These are phyloP conservation scores for Pseudocercospora fuligena DNA, from an alignment of 2,329 filamentous ascomycete genomes.

Conservation along the genomic window DNA sequence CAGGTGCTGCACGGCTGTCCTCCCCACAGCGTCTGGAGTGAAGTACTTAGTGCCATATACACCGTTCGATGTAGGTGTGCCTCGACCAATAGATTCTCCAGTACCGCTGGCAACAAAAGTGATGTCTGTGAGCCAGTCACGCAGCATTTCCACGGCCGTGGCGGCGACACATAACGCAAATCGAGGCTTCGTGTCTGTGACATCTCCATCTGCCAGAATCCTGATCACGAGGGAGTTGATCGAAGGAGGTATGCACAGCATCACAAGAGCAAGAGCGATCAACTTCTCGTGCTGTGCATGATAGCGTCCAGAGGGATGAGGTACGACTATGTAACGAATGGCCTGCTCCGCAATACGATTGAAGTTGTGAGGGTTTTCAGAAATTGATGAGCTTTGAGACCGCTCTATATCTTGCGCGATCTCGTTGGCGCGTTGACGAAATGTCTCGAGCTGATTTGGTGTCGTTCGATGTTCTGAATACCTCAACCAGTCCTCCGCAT, in stretches of 20 bases:
- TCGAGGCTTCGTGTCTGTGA: slow-evolving; percentile 2
- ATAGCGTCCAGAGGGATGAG: neutral
- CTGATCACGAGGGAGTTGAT: slow-evolving; percentile 13
- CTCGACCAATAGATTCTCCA: neutral
- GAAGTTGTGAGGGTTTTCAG: neutral
- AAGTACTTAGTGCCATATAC: neutral
- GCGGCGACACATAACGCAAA: slow-evolving; percentile 15
- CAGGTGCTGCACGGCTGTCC: slow-evolving; percentile 6
- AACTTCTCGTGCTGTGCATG: neutral
- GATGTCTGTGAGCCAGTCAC: slow-evolving; percentile 14
- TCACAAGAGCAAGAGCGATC: slow-evolving; percentile 12
- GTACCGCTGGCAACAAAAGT: slow-evolving; percentile 13
- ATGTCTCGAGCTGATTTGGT: neutral
- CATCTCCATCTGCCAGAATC: neutral
- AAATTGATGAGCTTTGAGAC: too few relatives aligned
- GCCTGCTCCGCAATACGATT: neutral
- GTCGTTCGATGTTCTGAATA: neutral
- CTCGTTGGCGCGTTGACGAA: neutral
- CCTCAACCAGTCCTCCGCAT: neutral
- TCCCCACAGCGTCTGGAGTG: neutral
- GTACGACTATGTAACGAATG: neutral
- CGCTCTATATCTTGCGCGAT: neutral
- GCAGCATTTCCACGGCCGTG: slow-evolving; percentile 10
- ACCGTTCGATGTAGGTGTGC: neutral
- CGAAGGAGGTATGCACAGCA: slow-evolving; percentile 20